phyloP scores from a whole-genome alignment of 768 basidiomycete species.

The Lactarius sp. region DNA sequence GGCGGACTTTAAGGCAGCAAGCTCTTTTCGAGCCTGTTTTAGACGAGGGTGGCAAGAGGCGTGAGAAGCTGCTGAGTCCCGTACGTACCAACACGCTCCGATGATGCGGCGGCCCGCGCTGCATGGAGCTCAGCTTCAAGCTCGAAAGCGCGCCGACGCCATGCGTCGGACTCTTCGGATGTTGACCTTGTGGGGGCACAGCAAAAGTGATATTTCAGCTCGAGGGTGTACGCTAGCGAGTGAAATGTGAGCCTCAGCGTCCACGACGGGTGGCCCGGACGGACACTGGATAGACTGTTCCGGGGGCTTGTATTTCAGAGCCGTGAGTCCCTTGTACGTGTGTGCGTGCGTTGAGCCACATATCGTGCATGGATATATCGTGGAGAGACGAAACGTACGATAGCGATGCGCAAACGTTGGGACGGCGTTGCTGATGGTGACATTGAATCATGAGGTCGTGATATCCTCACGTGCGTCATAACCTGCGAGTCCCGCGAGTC shows the following conservation, averaged over 20 bases:
- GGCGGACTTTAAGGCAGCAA: background rate
- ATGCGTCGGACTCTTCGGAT: slow-evolving; percentile 9
- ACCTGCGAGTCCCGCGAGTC: too few species aligned
- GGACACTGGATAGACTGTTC: slow-evolving; percentile 5
- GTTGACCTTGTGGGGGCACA: background rate
- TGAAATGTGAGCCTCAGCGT: background rate
- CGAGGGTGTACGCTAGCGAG: slow-evolving; percentile 12
- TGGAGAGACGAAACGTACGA: too few species aligned
- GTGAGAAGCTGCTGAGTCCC: too few species aligned
- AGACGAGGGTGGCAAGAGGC: background rate
- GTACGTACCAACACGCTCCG: slow-evolving; percentile 15
- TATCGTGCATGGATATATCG: too few species aligned
- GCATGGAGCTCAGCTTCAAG: slow-evolving; percentile 13
- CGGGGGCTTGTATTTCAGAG: slow-evolving; percentile 16
- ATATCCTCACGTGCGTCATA: too few species aligned
- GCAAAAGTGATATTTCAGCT: slow-evolving; percentile 11
- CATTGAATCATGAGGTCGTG: too few species aligned
- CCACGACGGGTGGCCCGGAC: background rate
- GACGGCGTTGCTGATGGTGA: too few species aligned
- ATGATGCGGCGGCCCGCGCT: background rate
- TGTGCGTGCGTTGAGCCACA: too few species aligned
- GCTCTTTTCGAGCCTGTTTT: background rate
- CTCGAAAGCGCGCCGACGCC: slow-evolving; percentile 15
- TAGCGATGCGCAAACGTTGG: too few species aligned
- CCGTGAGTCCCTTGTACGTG: too few species aligned